A percentile compares a stretch with the other conserved stretches of the same genome.
phyloP scores from a whole-genome alignment of 176 grass and related monocot species.

The Zoysia pacifica region DNA sequence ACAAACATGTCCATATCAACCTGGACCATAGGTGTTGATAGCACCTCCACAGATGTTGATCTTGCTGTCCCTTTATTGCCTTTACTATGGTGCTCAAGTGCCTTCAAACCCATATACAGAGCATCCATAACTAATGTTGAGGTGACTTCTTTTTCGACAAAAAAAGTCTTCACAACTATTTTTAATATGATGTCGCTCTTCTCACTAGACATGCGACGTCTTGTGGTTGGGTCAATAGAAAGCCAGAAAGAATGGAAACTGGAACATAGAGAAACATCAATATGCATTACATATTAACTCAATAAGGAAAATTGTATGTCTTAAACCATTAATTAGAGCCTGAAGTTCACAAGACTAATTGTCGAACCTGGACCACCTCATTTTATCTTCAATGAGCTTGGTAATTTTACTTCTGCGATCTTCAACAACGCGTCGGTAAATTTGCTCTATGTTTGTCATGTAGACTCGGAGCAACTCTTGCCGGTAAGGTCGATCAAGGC shows the following conservation, averaged over 20 bases:
- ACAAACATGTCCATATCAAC: constrained; percentile 78
- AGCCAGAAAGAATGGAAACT: constrained; percentile 86
- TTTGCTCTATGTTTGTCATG: constrained; percentile 88
- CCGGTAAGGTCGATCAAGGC: constrained; percentile 78
- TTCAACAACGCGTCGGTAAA: constrained; percentile 78
- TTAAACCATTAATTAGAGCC: neutral
- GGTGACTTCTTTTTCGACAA: constrained; percentile 86
- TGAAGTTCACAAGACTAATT: constrained; percentile 11
- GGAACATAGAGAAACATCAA: constrained; percentile 44
- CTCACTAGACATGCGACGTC: constrained; percentile 67
- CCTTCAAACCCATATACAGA: constrained; percentile 72
- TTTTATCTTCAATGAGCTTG: constrained; percentile 79
- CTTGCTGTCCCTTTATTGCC: constrained; percentile 31
- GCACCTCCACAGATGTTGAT: constrained; percentile 51
- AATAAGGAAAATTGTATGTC: neutral
- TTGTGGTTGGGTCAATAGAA: constrained; percentile 56
- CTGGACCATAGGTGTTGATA: constrained; percentile 62
- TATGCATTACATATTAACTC: constrained; percentile 19
- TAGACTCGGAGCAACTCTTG: constrained; percentile 80
- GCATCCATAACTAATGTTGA: constrained; percentile 90
- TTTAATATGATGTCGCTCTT: constrained; percentile 71
- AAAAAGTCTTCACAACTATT: constrained; percentile 80
- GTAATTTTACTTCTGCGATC: constrained; percentile 66
- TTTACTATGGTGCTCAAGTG: constrained; percentile 67
- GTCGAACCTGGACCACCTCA: constrained; percentile 84